Percentiles rank a stretch among this genome's conserved stretches.
These are phyloP conservation scores for Candida khao-thaluensis DNA, from an alignment of 805 yeast genomes.

Conservation along the genomic window DNA sequence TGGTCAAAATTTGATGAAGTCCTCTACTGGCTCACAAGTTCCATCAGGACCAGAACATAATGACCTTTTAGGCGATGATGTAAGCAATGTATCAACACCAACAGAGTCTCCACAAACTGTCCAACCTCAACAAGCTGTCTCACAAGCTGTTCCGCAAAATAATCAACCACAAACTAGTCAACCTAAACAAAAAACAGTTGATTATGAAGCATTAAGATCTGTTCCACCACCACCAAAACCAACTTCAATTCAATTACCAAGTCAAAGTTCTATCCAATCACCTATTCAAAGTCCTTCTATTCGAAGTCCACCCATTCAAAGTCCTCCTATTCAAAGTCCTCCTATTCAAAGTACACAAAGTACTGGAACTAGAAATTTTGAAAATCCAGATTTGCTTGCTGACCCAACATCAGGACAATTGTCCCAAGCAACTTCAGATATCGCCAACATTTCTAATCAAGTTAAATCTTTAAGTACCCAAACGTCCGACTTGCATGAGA, in stretches of 20 bases:
- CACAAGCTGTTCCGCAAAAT: slow-evolving; percentile 7
- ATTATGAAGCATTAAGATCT: slow-evolving; percentile 52
- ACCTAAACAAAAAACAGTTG: slow-evolving; percentile 33
- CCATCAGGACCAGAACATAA: slow-evolving; percentile 20
- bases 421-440: slow-evolving; percentile 77
- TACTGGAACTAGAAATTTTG: slow-evolving; percentile 3
- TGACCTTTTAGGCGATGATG: slow-evolving; percentile 38
- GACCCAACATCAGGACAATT: slow-evolving; percentile 65
- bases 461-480: slow-evolving; percentile 75
- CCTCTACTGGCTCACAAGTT: slow-evolving; percentile 6
- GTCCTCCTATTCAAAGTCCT: slow-evolving; percentile 12
- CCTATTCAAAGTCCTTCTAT: slow-evolving; percentile 12
- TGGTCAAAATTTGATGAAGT: slow-evolving; percentile 67
- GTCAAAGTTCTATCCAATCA: too few relatives aligned
- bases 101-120: neutral
- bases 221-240: slow-evolving; percentile 44
- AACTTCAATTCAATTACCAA: slow-evolving; percentile 18
- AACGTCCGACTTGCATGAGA: slow-evolving; percentile 66
- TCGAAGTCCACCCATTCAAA: slow-evolving; percentile 19
- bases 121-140: slow-evolving; percentile 13
- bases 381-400: slow-evolving; percentile 47
- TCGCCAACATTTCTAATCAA: slow-evolving; percentile 85
- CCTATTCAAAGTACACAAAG: too few relatives aligned
- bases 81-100: slow-evolving; percentile 4
- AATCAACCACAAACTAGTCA: slow-evolving; percentile 4